Percentiles rank a stretch among this genome's conserved stretches.
Evolutionary conservation across 768 basidiomycete genomes (phyloP).

Genomic region (Lactarius akahatsu): DNA sequence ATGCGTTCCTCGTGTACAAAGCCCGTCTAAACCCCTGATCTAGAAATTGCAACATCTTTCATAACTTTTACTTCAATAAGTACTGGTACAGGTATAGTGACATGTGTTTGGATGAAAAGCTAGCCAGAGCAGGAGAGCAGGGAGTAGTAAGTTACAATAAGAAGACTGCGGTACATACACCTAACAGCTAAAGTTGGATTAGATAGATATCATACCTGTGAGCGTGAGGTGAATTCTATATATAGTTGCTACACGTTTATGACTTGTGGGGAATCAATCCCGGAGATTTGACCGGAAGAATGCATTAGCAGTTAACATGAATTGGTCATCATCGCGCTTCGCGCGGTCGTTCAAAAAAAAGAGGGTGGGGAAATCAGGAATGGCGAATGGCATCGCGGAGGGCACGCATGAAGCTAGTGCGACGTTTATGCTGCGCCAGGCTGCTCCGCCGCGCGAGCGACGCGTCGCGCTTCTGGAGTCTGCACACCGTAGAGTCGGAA

Average conservation of each 20-base stretch:
- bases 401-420: constrained; percentile 15
- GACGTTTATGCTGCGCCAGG: constrained; percentile 10
- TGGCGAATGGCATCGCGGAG: constrained; percentile 13
- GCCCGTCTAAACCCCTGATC: background rate
- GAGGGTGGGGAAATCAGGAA: constrained; percentile 5
- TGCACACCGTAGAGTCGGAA: constrained; percentile 2
- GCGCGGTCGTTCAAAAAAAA: background rate
- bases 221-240: background rate
- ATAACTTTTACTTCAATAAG: constrained; percentile 11
- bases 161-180: background rate
- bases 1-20: background rate
- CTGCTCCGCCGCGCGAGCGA: constrained; percentile 10
- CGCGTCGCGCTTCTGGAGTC: constrained; percentile 12
- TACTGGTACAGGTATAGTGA: constrained; percentile 4
- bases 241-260: constrained; percentile 7
- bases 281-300: background rate
- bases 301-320: background rate
- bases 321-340: constrained; percentile 2
- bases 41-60: background rate
- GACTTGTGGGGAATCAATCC: constrained; percentile 1
- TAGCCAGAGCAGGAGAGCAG: background rate
- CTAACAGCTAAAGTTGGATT: background rate
- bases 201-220: background rate
- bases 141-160: constrained; percentile 6
- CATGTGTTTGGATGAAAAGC: background rate